These are phyloP conservation scores for Hydnomerulius pinastri DNA, from an alignment of 768 basidiomycete genomes.

Conservation along the genomic window DNA sequence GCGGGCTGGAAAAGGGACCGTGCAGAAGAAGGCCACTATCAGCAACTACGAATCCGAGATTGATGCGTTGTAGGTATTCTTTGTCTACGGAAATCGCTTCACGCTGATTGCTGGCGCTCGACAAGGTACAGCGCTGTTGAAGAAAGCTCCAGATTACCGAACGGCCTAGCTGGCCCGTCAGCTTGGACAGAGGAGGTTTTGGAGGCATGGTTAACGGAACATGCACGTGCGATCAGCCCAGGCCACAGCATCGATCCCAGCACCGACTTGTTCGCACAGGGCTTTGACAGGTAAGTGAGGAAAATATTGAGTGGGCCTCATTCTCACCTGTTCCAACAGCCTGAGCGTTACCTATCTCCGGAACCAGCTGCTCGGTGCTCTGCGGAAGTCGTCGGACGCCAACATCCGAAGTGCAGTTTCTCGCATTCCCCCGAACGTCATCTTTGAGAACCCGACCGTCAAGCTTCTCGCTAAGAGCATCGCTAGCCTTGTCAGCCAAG, in stretches of 20 bases:
- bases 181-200: conserved; percentile 2
- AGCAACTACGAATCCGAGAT: conserved; percentile 25
- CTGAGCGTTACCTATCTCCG: conserved; percentile 24
- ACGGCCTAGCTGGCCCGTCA: neutral
- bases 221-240: neutral
- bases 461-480: conserved; percentile 5
- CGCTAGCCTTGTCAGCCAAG: conserved; percentile 5
- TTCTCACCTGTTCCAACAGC: conserved; percentile 8
- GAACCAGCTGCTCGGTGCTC: neutral
- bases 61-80: conserved; percentile 15
- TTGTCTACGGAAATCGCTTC: neutral
- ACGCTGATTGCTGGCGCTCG: neutral
- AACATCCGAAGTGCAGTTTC: conserved; percentile 16
- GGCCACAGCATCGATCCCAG: conserved; percentile 1
- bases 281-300: conserved; percentile 33
- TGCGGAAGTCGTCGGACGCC: conserved; percentile 28
- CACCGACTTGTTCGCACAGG: conserved; percentile 28
- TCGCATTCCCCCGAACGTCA: conserved; percentile 29
- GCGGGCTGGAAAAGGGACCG: conserved; percentile 34
- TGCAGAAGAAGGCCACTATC: conserved; percentile 16
- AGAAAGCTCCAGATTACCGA: neutral
- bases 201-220: conserved; percentile 6
- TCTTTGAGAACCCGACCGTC: conserved; percentile 41
- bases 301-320: neutral
- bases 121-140: conserved; percentile 10